Conservation (phyloP, 2,329 filamentous ascomycete species). For the Arachnopeziza araneosa region DNA sequence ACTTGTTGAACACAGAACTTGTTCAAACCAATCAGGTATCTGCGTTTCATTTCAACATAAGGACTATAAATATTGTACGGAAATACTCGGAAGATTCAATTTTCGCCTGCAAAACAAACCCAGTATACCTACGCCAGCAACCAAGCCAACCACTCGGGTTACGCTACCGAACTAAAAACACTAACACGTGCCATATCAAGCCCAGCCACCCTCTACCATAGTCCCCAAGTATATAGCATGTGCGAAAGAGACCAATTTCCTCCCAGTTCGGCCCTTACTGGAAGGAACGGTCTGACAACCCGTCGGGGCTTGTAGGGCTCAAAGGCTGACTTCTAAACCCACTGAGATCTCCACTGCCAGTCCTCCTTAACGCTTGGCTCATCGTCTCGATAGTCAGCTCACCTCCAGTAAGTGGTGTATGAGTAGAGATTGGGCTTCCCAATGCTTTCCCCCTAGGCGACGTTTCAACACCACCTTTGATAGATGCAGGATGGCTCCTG, state of each 20-base stretch:
- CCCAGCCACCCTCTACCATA: slow-evolving; percentile 10
- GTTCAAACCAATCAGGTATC: too few relatives aligned
- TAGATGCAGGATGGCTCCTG: slow-evolving; percentile 67
- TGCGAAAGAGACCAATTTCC: not conserved
- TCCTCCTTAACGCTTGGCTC: slow-evolving; percentile 80
- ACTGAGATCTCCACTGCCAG: slow-evolving; percentile 73
- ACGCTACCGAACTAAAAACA: not conserved
- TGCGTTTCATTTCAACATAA: too few relatives aligned
- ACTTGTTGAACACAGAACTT: too few relatives aligned
- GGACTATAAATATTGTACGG: too few relatives aligned
- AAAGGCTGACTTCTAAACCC: slow-evolving; percentile 49
- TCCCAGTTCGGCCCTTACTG: slow-evolving; percentile 12
- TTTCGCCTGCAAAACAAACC: not conserved
- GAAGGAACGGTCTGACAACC: slow-evolving; percentile 24
- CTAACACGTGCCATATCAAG: not conserved
- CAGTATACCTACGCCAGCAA: not conserved
- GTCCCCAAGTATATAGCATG: slow-evolving; percentile 23
- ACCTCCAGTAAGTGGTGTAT: slow-evolving; percentile 49
- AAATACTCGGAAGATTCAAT: not conserved
- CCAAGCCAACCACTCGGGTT: not conserved
- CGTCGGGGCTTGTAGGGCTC: slow-evolving; percentile 47
- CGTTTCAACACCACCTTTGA: slow-evolving; percentile 64
- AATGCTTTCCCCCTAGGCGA: slow-evolving; percentile 53
- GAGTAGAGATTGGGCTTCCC: slow-evolving; percentile 56
- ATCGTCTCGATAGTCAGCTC: slow-evolving; percentile 92